Conservation (phyloP, 2,329 filamentous ascomycete species). For the Huntiella omanensis region DNA sequence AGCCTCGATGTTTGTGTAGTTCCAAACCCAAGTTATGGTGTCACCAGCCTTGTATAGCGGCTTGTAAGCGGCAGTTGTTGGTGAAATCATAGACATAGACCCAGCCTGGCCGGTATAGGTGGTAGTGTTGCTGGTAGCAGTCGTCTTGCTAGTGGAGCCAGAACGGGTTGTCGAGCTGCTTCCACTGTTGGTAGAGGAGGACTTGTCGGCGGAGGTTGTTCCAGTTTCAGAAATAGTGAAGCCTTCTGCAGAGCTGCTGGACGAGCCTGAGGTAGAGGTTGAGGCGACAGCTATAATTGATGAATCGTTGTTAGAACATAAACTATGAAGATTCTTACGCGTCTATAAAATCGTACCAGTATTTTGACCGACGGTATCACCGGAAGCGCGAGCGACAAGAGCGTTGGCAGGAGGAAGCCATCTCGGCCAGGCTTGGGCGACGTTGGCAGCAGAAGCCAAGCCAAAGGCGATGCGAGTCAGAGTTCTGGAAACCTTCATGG, state of each 20-base stretch:
- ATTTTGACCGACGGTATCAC: constrained; percentile 14
- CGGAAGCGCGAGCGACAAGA: constrained; percentile 31
- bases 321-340: neutral
- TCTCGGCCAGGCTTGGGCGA: constrained; percentile 36
- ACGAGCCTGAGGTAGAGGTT: constrained; percentile 2
- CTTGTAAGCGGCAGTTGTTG: constrained; percentile 24
- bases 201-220: constrained; percentile 16
- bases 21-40: constrained; percentile 42
- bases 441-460: constrained; percentile 29
- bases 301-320: neutral
- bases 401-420: constrained; percentile 31
- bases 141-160: constrained; percentile 11
- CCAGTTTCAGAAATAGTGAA: constrained; percentile 7
- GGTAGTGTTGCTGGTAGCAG: constrained; percentile 19
- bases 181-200: constrained; percentile 13
- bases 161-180: constrained; percentile 1
- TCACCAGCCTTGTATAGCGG: constrained; percentile 43
- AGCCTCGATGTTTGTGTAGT: constrained; percentile 41
- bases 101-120: constrained; percentile 25
- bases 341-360: constrained; percentile 9
- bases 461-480: constrained; percentile 30
- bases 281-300: constrained; percentile 6
- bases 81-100: constrained; percentile 33
- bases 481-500: constrained; percentile 31
- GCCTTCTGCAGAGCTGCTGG: neutral